phyloP scores from a whole-genome alignment of 176 grass and related monocot genomes.

The Oryza meridionalis region DNA sequence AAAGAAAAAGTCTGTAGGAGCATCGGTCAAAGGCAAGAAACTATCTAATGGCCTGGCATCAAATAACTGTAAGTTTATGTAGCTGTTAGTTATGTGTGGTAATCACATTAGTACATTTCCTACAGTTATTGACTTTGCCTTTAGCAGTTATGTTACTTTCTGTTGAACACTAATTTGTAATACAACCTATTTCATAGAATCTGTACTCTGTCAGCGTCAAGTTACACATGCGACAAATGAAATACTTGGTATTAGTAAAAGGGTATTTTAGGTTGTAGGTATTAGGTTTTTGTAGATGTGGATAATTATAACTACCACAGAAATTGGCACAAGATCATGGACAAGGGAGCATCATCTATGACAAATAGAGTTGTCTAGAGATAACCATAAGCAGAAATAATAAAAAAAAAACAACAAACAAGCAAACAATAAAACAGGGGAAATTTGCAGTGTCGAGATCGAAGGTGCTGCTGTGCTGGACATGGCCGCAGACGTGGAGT shows the following conservation, averaged over 20 bases:
- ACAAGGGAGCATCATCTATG: not conserved
- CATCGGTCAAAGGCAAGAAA: slow-evolving; percentile 21
- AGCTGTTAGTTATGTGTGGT: slow-evolving; percentile 21
- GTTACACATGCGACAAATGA: not conserved
- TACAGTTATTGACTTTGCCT: not conserved
- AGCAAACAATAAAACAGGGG: not conserved
- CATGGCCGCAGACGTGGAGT: too few species aligned
- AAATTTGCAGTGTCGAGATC: not conserved
- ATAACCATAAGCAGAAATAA: too few species aligned
- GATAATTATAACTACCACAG: too few species aligned
- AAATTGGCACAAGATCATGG: not conserved
- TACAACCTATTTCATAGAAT: slow-evolving; percentile 8
- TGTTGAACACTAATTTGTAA: slow-evolving; percentile 7
- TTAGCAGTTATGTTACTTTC: slow-evolving; percentile 9
- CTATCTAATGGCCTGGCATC: slow-evolving; percentile 24
- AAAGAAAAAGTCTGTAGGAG: slow-evolving; percentile 16
- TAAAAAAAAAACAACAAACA: too few species aligned
- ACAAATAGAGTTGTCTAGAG: not conserved
- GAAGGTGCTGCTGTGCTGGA: not conserved
- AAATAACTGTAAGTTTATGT: slow-evolving; percentile 46
- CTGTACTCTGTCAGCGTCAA: not conserved
- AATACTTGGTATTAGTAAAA: not conserved
- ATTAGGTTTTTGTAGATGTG: not conserved
- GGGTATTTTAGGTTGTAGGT: not conserved
- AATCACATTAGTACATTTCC: not conserved